These are phyloP conservation scores for Lagerstroemia speciosa DNA, from an alignment of 345 rosid genomes.

Conservation along the genomic window DNA sequence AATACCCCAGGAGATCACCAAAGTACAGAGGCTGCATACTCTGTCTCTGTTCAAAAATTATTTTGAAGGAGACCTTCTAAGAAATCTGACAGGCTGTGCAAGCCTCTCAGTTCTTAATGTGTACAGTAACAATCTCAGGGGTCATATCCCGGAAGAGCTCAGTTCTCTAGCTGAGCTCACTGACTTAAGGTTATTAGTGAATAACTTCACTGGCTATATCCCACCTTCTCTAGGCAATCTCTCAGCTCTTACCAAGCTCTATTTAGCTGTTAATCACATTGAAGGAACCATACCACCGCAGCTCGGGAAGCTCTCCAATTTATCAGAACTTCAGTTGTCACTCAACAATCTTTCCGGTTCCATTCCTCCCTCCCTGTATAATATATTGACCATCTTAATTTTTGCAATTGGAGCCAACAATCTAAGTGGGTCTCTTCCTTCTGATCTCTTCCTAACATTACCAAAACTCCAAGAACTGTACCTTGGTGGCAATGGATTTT, in stretches of 20 bases:
- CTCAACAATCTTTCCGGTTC: slow-evolving; percentile 20
- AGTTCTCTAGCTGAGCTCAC: slow-evolving; percentile 2
- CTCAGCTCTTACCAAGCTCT: slow-evolving; percentile 2
- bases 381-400: slow-evolving; percentile 15
- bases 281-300: slow-evolving; percentile 15
- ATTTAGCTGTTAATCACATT: slow-evolving; percentile 5
- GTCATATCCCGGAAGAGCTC: slow-evolving; percentile 12
- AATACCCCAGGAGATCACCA: slow-evolving; percentile 14
- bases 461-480: not conserved
- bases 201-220: slow-evolving; percentile 11
- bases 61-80: slow-evolving; percentile 10
- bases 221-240: slow-evolving; percentile 12
- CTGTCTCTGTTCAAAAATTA: slow-evolving; percentile 8
- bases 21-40: slow-evolving; percentile 3
- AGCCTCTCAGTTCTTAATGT: not conserved
- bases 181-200: not conserved
- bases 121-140: not conserved
- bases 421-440: slow-evolving; percentile 17
- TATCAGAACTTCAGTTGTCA: slow-evolving; percentile 7
- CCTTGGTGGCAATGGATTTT: not conserved
- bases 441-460: slow-evolving; percentile 9
- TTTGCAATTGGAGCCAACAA: slow-evolving; percentile 17
- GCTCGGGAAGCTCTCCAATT: slow-evolving; percentile 14
- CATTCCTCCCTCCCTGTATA: slow-evolving; percentile 19
- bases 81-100: slow-evolving; percentile 3